Percentiles rank a stretch among this genome's conserved stretches.
Evolutionary conservation across 331 rosid genomes (phyloP).

Genomic region (Ulmus americana): DNA sequence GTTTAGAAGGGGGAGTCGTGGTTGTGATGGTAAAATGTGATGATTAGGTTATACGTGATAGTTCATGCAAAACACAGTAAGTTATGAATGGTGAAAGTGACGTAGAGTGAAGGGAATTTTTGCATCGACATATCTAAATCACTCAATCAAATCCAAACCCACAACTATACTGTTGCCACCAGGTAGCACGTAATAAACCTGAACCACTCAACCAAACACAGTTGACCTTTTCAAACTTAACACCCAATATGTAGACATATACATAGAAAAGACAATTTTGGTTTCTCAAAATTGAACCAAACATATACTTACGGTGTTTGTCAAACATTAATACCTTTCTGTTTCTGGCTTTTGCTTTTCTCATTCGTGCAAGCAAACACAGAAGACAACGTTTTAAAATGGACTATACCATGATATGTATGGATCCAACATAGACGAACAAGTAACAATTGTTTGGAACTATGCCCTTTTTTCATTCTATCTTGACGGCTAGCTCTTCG

Average conservation of each 20-base stretch:
- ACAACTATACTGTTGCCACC: conserved; percentile 40
- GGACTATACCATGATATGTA: not conserved
- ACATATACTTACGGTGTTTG: not conserved
- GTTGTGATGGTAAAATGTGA: conserved; percentile 8
- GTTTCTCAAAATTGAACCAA: not conserved
- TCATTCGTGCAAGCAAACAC: not conserved
- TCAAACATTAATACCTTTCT: conserved; percentile 36
- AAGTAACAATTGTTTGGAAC: not conserved
- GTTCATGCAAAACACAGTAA: conserved; percentile 45
- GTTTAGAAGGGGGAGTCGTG: not conserved
- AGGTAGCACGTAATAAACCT: conserved; percentile 55
- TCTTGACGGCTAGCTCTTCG: too few relatives aligned
- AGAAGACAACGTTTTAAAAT: not conserved
- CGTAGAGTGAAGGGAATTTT: conserved; percentile 30
- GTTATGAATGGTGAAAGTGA: conserved; percentile 20
- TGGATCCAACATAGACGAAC: not conserved
- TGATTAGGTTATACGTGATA: conserved; percentile 29
- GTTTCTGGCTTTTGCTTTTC: conserved; percentile 23
- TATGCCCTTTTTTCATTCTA: too few relatives aligned
- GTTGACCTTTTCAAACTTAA: conserved; percentile 13
- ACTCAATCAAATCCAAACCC: conserved; percentile 51
- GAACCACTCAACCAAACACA: conserved; percentile 22
- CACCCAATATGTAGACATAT: not conserved
- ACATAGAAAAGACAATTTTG: not conserved
- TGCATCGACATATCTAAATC: conserved; percentile 55